Evolutionary conservation across 495 filamentous ascomycete species (phyloP).

Genomic region (Aspergillus panamensis): DNA sequence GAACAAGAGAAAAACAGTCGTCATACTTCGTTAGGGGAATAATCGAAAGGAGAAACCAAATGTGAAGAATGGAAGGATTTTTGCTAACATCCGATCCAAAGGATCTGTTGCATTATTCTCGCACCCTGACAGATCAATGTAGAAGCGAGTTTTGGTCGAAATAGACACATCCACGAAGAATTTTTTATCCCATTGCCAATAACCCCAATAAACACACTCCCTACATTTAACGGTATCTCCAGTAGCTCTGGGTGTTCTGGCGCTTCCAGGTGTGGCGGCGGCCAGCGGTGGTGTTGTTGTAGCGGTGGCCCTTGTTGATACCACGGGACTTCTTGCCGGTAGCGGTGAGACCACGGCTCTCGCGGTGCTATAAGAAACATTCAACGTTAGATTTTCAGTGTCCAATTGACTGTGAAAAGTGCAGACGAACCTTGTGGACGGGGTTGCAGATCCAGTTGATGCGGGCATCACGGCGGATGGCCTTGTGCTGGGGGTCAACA

Average conservation of each 20-base stretch:
- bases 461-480: slow-evolving; percentile 95
- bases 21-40: slow-evolving; percentile 46
- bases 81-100: slow-evolving; percentile 44
- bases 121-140: slow-evolving; percentile 31
- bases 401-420: background rate
- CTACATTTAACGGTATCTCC: slow-evolving; percentile 69
- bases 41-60: slow-evolving; percentile 32
- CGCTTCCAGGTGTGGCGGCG: slow-evolving; percentile 99
- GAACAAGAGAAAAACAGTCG: slow-evolving; percentile 31
- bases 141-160: slow-evolving; percentile 36
- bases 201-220: slow-evolving; percentile 25
- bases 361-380: slow-evolving; percentile 67
- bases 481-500: slow-evolving; percentile 99
- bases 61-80: slow-evolving; percentile 35
- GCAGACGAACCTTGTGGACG: slow-evolving; percentile 77
- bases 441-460: slow-evolving; percentile 99
- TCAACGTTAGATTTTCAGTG: slow-evolving; percentile 22
- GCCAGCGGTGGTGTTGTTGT: slow-evolving; percentile 94
- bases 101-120: slow-evolving; percentile 44
- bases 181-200: slow-evolving; percentile 33
- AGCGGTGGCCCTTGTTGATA: slow-evolving; percentile 96
- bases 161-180: slow-evolving; percentile 38
- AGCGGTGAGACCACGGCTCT: slow-evolving; percentile 90
- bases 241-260: slow-evolving; percentile 96
- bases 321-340: slow-evolving; percentile 99